Conservation (phyloP, 2,329 filamentous ascomycete genomes). For the Paecilomyces variotii region DNA sequence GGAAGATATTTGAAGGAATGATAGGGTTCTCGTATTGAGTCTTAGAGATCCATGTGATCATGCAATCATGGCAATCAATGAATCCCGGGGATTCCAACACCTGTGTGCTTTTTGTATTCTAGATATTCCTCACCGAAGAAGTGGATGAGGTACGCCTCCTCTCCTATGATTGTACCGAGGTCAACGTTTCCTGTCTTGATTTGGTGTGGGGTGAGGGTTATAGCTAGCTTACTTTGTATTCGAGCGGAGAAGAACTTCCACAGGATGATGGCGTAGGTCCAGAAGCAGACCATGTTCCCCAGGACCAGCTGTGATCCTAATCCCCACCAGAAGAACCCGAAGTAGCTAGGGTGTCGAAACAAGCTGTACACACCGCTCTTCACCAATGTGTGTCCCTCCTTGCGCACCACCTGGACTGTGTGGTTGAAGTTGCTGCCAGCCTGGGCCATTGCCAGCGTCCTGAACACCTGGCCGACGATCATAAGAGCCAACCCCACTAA, state of each 20-base stretch:
- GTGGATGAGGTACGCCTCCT: constrained; percentile 66
- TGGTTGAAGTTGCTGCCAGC: constrained; percentile 92
- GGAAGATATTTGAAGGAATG: not conserved
- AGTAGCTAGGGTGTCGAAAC: constrained; percentile 84
- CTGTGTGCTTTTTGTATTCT: constrained; percentile 61
- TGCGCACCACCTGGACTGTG: constrained; percentile 61
- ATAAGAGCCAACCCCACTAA: constrained; percentile 57
- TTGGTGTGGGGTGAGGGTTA: not conserved
- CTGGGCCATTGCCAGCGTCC: constrained; percentile 79
- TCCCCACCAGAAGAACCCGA: constrained; percentile 98
- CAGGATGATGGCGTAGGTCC: constrained; percentile 64
- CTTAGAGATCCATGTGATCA: not conserved
- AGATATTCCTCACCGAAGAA: constrained; percentile 84
- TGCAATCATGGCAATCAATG: constrained; percentile 15
- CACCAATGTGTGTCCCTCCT: constrained; percentile 70
- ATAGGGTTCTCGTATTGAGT: not conserved
- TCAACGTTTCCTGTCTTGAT: constrained; percentile 1
- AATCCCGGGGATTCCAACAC: constrained; percentile 76
- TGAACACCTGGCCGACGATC: constrained; percentile 61
- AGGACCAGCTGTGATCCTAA: constrained; percentile 87
- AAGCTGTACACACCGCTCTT: constrained; percentile 69
- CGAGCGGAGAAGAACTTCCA: constrained; percentile 77
- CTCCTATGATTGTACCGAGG: constrained; percentile 41
- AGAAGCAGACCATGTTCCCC: constrained; percentile 72
- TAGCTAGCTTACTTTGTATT: constrained; percentile 52